Percentiles rank a stretch among this genome's conserved stretches.
Evolutionary conservation across 345 rosid species (phyloP).

Genomic region (Camelina laxa): DNA sequence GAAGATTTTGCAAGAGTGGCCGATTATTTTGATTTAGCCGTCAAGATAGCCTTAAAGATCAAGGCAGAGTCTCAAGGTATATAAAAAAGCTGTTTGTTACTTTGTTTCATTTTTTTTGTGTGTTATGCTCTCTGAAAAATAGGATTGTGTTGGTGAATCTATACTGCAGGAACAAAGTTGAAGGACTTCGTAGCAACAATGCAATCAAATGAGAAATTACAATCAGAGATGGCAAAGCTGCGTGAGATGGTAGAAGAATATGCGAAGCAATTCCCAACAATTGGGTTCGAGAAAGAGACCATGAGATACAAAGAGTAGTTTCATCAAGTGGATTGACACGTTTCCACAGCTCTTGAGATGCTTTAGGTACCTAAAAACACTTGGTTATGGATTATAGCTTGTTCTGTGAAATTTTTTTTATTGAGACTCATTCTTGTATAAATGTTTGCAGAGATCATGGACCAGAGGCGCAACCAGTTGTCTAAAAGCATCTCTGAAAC

Average conservation of each 20-base stretch:
- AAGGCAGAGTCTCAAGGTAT: slow-evolving; percentile 74
- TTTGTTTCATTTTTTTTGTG: neutral
- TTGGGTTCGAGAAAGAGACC: slow-evolving; percentile 90
- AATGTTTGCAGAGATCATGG: slow-evolving; percentile 15
- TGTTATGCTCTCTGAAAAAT: neutral
- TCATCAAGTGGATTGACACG: slow-evolving; percentile 34
- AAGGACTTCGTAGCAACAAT: slow-evolving; percentile 82
- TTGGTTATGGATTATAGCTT: neutral
- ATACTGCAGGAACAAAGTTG: slow-evolving; percentile 73
- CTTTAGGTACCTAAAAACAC: slow-evolving; percentile 3
- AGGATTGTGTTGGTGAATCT: neutral
- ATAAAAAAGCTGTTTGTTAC: neutral
- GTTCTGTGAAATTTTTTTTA: neutral
- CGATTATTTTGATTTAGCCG: slow-evolving; percentile 84
- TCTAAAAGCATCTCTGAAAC: neutral
- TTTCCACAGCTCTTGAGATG: slow-evolving; percentile 25
- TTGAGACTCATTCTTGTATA: neutral
- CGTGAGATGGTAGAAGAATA: slow-evolving; percentile 72
- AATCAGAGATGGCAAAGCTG: slow-evolving; percentile 71
- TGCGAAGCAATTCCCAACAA: slow-evolving; percentile 85
- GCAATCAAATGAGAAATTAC: slow-evolving; percentile 58
- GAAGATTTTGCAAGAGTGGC: slow-evolving; percentile 93
- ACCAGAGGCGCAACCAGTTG: neutral
- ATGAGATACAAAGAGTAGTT: slow-evolving; percentile 78
- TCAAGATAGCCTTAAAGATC: slow-evolving; percentile 77